Base-by-base conservation (phyloP, 1,284 basidiomycete species). In the Cutaneotrichosporon mucoides region DNA sequence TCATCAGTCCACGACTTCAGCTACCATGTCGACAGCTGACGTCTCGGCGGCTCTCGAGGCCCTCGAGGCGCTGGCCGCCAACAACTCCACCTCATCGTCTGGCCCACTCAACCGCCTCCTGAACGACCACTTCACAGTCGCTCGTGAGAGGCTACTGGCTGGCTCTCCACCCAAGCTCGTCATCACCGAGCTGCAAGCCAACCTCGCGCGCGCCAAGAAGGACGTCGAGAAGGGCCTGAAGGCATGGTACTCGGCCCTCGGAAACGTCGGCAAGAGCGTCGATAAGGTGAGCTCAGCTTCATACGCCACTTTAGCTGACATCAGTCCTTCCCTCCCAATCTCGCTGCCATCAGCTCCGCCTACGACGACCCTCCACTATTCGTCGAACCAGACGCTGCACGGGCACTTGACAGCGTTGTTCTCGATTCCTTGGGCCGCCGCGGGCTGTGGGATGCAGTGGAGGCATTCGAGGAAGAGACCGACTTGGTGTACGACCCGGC, bases 181-280 rank as follows among this genome's bases (percentile, higher is more conserved):
- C 41, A 80, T 88, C 24, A 76, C 62, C 13, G 74, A 82, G 9
- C 76, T 92, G 24, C 79, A 83, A 24, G 84, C 84, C 70, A 80
- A 81, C 2, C 81, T 90, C 2, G 87, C 89, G 45, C 75, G 80
- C 2, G 84, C 81, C 71, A 92, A 89, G 84, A 91, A 87, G 75
- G 89, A 91, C 58, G 81, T 92, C 0, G 90, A 92, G 63, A 89
- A 92, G 50, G 83, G 86, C 1, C 86, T 93, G 80, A 95, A 93
- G 76, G 90, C 91, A 66, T 83, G 92, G 55, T 90, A 93, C 70
- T 84, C 82, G 33, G 85, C 86, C 1, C 78, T 94, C 6, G 84
- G 85, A 15, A 85, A 84, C 65, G 82, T 92, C 41, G 90, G 90
- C 36, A 95, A 93, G 76, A 83, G 85, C 0, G 76, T 95, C 67